A percentile compares a stretch with the other conserved stretches of the same genome.
These are phyloP conservation scores for Casaregolazyma lundiana DNA, from an alignment of 1,139 yeast species.

Conservation along the genomic window DNA sequence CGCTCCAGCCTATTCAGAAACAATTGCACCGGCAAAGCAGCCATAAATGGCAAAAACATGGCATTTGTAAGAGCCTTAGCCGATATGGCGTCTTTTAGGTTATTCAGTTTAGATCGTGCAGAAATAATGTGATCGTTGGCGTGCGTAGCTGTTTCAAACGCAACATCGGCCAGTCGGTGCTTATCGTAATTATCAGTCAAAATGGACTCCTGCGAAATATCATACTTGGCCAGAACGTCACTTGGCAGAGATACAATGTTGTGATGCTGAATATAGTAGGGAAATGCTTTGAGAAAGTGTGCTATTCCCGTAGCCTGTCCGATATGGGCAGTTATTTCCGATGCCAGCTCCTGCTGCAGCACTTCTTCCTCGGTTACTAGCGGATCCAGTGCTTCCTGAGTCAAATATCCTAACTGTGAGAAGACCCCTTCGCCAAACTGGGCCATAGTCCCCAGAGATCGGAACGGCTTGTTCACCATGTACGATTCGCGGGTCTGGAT, in stretches of 20 bases:
- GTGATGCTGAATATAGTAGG: slow-evolving; percentile 51
- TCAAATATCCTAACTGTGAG: slow-evolving; percentile 67
- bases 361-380: slow-evolving; percentile 45
- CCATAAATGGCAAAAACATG: slow-evolving; percentile 60
- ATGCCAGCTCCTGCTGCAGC: slow-evolving; percentile 17
- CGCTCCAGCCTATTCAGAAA: slow-evolving; percentile 59
- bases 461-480: slow-evolving; percentile 46
- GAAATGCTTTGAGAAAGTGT: slow-evolving; percentile 57
- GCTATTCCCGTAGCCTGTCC: slow-evolving; percentile 81
- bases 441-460: slow-evolving; percentile 55
- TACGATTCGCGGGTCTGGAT: slow-evolving; percentile 54
- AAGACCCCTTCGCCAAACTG: slow-evolving; percentile 78
- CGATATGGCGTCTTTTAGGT: slow-evolving; percentile 31
- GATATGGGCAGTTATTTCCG: slow-evolving; percentile 70
- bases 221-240: slow-evolving; percentile 51
- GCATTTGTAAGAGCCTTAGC: slow-evolving; percentile 61
- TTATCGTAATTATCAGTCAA: slow-evolving; percentile 21
- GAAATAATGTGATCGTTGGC: slow-evolving; percentile 79
- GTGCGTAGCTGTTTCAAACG: slow-evolving; percentile 64
- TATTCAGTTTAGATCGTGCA: slow-evolving; percentile 51
- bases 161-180: slow-evolving; percentile 50
- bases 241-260: slow-evolving; percentile 54
- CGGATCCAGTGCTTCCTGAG: slow-evolving; percentile 59
- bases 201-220: slow-evolving; percentile 61
- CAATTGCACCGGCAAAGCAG: slow-evolving; percentile 58